Conservation (phyloP, 345 rosid species). For the Eucalyptus albens region DNA sequence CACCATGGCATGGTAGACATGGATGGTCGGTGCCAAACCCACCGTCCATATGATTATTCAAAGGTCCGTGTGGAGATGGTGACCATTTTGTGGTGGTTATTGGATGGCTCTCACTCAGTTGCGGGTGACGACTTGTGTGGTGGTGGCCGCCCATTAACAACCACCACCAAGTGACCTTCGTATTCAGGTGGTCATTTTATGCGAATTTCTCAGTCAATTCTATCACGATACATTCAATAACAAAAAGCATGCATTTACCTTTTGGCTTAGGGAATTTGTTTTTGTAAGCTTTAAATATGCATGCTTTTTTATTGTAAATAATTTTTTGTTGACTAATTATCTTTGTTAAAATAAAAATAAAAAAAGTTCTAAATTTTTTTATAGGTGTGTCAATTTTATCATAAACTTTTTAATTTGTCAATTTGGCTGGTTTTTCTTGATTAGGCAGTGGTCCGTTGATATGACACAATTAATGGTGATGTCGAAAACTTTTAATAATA, state of each 20-base stretch:
- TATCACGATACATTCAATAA: not conserved
- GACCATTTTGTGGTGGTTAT: not conserved
- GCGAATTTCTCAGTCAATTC: not conserved
- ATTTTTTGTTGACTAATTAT: rapidly evolving
- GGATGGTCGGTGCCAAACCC: not conserved
- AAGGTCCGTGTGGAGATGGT: not conserved
- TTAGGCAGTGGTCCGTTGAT: rapidly evolving
- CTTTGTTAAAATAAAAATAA: too few species aligned
- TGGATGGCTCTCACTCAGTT: not conserved
- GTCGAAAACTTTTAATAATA: too few species aligned
- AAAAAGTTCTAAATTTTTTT: too few species aligned
- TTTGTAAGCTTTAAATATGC: not conserved
- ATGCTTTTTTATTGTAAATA: too few species aligned
- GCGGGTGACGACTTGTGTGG: not conserved
- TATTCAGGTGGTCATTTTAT: not conserved
- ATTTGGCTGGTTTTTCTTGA: too few species aligned
- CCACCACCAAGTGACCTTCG: not conserved
- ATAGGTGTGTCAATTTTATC: too few species aligned
- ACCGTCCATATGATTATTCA: not conserved
- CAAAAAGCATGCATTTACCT: not conserved
- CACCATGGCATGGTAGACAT: not conserved
- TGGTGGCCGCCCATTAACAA: not conserved
- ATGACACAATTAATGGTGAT: rapidly evolving
- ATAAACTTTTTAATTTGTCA: too few species aligned
- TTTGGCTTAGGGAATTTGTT: not conserved